Conservation (phyloP, 768 basidiomycete species). For the Strobilomyces echinocephalus region DNA sequence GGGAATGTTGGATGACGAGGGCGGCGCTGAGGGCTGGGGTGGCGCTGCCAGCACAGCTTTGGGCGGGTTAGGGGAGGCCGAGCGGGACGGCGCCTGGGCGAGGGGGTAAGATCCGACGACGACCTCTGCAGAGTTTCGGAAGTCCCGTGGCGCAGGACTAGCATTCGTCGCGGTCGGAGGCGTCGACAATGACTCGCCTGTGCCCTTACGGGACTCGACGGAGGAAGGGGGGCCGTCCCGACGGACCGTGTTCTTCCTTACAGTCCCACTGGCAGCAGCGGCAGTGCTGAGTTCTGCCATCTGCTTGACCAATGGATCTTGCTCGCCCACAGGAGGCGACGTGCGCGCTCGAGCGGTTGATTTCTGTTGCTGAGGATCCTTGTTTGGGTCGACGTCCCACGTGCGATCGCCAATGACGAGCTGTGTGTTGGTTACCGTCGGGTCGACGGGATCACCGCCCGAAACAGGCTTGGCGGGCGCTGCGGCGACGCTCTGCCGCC, state of each 20-base stretch:
- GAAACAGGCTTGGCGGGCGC: too few relatives aligned
- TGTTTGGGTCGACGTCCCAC: constrained; percentile 61
- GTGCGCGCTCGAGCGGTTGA: constrained; percentile 25
- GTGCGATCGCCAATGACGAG: constrained; percentile 55
- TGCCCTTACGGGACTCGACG: constrained; percentile 23
- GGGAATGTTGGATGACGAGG: constrained; percentile 44
- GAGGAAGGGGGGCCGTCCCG: constrained; percentile 21
- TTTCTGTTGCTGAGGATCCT: constrained; percentile 54
- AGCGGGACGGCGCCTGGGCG: constrained; percentile 47
- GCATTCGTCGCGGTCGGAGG: constrained; percentile 18
- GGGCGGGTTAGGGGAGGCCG: constrained; percentile 69
- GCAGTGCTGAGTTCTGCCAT: constrained; percentile 45
- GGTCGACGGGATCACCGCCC: too few relatives aligned
- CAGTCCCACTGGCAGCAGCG: constrained; percentile 16
- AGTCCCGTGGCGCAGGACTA: constrained; percentile 43
- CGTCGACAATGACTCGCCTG: constrained; percentile 21
- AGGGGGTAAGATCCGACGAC: constrained; percentile 77
- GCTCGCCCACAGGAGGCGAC: constrained; percentile 35
- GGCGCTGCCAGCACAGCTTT: constrained; percentile 76
- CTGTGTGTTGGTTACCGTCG: constrained; percentile 60
- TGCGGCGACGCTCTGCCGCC: constrained; percentile 25
- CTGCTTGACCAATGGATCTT: constrained; percentile 64
- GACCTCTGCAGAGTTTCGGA: constrained; percentile 67
- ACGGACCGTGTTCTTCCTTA: constrained; percentile 23
- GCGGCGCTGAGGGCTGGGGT: constrained; percentile 33